Percentiles rank a stretch among this genome's conserved stretches.
Conservation (phyloP, 2,329 filamentous ascomycete genomes). For the Exophiala bonariae region DNA sequence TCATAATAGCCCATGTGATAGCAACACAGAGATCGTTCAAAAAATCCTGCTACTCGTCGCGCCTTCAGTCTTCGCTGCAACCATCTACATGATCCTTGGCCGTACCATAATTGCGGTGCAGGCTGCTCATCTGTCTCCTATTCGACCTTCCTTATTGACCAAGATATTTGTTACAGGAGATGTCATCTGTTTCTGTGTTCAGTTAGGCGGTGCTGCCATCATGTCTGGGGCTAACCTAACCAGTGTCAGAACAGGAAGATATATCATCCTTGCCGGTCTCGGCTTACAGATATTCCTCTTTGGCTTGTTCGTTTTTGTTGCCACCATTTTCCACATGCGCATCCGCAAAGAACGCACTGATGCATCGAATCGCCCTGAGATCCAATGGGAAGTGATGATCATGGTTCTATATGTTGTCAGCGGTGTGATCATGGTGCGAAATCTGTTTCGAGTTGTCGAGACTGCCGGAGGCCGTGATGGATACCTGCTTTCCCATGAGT, state of each 20-base stretch:
- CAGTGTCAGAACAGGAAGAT: not conserved
- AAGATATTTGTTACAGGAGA: constrained; percentile 37
- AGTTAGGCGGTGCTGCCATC: constrained; percentile 28
- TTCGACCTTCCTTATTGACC: constrained; percentile 36
- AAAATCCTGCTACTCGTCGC: constrained; percentile 40
- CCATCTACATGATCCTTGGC: constrained; percentile 40
- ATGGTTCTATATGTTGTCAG: constrained; percentile 30
- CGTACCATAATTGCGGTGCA: constrained; percentile 38
- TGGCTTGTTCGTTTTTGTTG: constrained; percentile 52
- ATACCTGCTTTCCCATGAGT: constrained; percentile 32
- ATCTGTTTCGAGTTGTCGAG: constrained; percentile 32
- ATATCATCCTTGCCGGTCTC: constrained; percentile 52
- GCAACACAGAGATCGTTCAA: constrained; percentile 36
- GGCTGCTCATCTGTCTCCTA: constrained; percentile 36
- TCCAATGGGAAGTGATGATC: constrained; percentile 38
- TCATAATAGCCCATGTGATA: constrained; percentile 28
- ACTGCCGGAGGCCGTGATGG: constrained; percentile 32
- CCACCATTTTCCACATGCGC: constrained; percentile 50
- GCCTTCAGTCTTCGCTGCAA: constrained; percentile 40
- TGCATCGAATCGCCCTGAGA: constrained; percentile 13
- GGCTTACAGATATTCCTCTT: constrained; percentile 60
- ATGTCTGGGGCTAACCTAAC: not conserved
- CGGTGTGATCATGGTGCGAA: constrained; percentile 31
- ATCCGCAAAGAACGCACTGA: constrained; percentile 36
- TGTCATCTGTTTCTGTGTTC: constrained; percentile 33